phyloP scores from a whole-genome alignment of 1,284 basidiomycete genomes.

The Ustilago nuda region DNA sequence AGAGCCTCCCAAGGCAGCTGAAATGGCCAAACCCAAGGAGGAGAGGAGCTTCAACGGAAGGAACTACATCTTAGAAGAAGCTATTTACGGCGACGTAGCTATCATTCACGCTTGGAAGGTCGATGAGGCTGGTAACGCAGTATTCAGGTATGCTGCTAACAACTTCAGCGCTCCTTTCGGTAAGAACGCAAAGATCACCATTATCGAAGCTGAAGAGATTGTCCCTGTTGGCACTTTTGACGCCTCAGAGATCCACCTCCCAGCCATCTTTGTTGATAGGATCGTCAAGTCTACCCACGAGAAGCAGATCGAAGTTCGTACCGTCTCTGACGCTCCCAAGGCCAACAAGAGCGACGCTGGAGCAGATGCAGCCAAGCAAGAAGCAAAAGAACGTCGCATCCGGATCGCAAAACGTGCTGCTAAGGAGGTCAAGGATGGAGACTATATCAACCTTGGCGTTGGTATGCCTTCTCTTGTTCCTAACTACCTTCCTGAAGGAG shows the following conservation, averaged over 20 bases:
- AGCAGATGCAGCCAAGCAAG: slow-evolving; percentile 39
- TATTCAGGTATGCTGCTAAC: slow-evolving; percentile 69
- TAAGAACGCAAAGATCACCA: slow-evolving; percentile 65
- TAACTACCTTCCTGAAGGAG: slow-evolving; percentile 61
- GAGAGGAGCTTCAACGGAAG: slow-evolving; percentile 82
- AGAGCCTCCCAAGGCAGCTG: slow-evolving; percentile 58
- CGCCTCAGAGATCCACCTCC: slow-evolving; percentile 62
- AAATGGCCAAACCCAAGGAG: slow-evolving; percentile 75
- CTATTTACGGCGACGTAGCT: slow-evolving; percentile 87
- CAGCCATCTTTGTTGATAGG: slow-evolving; percentile 62
- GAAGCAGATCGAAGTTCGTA: slow-evolving; percentile 63
- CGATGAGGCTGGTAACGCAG: slow-evolving; percentile 76
- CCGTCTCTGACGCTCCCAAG: slow-evolving; percentile 51
- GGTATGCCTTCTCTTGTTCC: slow-evolving; percentile 67
- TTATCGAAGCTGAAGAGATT: slow-evolving; percentile 67
- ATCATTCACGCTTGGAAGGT: slow-evolving; percentile 95
- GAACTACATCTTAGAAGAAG: slow-evolving; percentile 86
- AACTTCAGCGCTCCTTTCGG: slow-evolving; percentile 66
- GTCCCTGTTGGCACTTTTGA: slow-evolving; percentile 59
- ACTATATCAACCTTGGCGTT: slow-evolving; percentile 66
- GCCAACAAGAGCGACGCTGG: slow-evolving; percentile 1
- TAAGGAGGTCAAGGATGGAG: slow-evolving; percentile 62
- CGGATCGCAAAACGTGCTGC: slow-evolving; percentile 61
- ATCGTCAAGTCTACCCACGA: slow-evolving; percentile 56
- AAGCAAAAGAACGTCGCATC: slow-evolving; percentile 43